Base-by-base conservation (phyloP, 192 early-diverging fungal species). In the Cetraspora pellucida region DNA sequence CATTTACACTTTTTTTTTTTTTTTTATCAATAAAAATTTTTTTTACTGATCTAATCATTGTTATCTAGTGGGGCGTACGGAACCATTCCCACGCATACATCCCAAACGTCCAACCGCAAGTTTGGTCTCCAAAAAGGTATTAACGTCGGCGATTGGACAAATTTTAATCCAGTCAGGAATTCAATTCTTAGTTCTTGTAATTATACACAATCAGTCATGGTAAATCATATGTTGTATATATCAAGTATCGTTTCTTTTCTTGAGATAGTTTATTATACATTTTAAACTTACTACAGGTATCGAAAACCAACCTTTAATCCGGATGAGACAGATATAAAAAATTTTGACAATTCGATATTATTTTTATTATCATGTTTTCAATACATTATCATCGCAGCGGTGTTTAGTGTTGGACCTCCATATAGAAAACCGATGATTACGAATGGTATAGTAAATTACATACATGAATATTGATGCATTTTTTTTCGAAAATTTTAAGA, bases 331-430 rank as follows among this genome's bases (percentile, higher is more conserved):
- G 84, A 90, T 43, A 93, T 95, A 69, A 69, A 79, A 37, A 92
- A 93, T 79, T 94, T 86, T 77, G 98, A 99, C 79, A 97, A 98
- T 81, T 95, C 95, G 16, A 91, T 89, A 9, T 84, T 99, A 73
- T 99, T 99, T 82, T 73, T 97, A 75, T 55, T 93, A 4, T 95
- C 93, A 21, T 94, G 93, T 58, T 99, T 91, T 82, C 97, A 98
- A 85, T 99, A 99, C 80, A 84, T 98, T 30, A 78, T 95, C 10
- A 90, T 93, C 3, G 97, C 95, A 0, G 87, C 94, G 49, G 94
- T 96, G 28, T 97, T 98, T 79, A 95, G 93, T 81, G 95, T 95
- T n/a, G 98, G 98, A 0, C 93, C 94, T 52, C 98, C 97, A 0
- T 99, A 96, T 80, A 92, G 96, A 74, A 90, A 94, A 79, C 88